phyloP scores from a whole-genome alignment of 1,284 basidiomycete genomes.

The Ustilago crameri region DNA sequence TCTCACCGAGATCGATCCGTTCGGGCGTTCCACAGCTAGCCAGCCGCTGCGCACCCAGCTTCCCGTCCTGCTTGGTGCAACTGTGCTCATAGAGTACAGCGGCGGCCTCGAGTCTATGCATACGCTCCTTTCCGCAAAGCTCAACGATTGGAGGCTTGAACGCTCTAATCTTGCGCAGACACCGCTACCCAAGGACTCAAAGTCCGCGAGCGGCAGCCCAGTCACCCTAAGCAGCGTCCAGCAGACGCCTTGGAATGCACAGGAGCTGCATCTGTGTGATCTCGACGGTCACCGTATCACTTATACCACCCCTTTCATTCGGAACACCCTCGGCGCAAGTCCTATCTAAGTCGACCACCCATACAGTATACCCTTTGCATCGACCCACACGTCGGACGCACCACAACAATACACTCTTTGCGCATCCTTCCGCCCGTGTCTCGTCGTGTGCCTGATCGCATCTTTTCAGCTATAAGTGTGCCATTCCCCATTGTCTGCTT shows the following conservation, averaged over 20 bases:
- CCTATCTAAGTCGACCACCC: slow-evolving; percentile 6
- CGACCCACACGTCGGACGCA: slow-evolving; percentile 18
- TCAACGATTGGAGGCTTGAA: slow-evolving; percentile 34
- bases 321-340: slow-evolving; percentile 9
- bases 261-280: slow-evolving; percentile 47
- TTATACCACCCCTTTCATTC: slow-evolving; percentile 34
- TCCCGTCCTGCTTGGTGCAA: slow-evolving; percentile 17
- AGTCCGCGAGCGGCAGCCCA: slow-evolving; percentile 8
- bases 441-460: not conserved
- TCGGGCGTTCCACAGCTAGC: slow-evolving; percentile 16
- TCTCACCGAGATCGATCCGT: slow-evolving; percentile 15
- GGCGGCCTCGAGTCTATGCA: slow-evolving; percentile 34
- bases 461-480: too few species aligned
- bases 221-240: slow-evolving; percentile 29
- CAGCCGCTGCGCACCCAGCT: slow-evolving; percentile 15
- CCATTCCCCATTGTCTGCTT: too few species aligned
- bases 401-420: slow-evolving; percentile 28
- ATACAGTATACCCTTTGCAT: not conserved
- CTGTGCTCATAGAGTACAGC: slow-evolving; percentile 30
- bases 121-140: slow-evolving; percentile 20
- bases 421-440: not conserved
- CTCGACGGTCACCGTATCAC: slow-evolving; percentile 47
- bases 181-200: not conserved
- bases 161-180: slow-evolving; percentile 10
- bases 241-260: slow-evolving; percentile 41